These are phyloP conservation scores for Psidium guajava DNA, from an alignment of 345 rosid species.

Conservation along the genomic window DNA sequence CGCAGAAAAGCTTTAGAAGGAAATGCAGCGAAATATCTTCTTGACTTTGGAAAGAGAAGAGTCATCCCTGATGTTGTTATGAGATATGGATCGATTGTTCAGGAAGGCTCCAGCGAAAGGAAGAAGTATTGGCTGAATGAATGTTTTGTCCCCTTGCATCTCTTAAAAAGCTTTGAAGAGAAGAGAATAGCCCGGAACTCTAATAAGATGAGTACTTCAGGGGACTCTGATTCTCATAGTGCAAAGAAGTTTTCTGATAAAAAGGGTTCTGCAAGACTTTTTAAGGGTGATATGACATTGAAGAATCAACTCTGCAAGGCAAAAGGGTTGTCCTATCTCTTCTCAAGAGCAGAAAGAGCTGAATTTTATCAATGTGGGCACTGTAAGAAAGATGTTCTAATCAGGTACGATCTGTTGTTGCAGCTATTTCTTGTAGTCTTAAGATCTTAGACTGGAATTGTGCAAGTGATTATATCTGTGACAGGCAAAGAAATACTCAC, in stretches of 20 bases:
- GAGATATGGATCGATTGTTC: conserved; percentile 54
- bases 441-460: background rate
- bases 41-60: conserved; percentile 98
- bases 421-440: background rate
- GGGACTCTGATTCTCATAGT: conserved; percentile 20
- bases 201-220: conserved; percentile 28
- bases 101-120: conserved; percentile 85
- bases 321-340: conserved; percentile 70
- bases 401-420: conserved; percentile 35
- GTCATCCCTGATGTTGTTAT: conserved; percentile 59
- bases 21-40: conserved; percentile 62
- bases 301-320: conserved; percentile 25
- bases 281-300: background rate
- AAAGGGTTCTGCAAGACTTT: conserved; percentile 1
- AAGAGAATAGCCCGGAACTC: conserved; percentile 59
- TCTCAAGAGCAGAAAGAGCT: conserved; percentile 63
- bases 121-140: conserved; percentile 86
- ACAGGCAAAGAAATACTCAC: background rate
- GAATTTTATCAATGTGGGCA: conserved; percentile 67
- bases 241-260: background rate
- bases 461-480: background rate
- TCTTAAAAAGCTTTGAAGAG: conserved; percentile 90
- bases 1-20: conserved; percentile 66
- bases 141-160: conserved; percentile 77
- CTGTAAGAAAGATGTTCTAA: conserved; percentile 62